Evolutionary conservation across 768 basidiomycete species (phyloP).

Genomic region (Mycena floridula): DNA sequence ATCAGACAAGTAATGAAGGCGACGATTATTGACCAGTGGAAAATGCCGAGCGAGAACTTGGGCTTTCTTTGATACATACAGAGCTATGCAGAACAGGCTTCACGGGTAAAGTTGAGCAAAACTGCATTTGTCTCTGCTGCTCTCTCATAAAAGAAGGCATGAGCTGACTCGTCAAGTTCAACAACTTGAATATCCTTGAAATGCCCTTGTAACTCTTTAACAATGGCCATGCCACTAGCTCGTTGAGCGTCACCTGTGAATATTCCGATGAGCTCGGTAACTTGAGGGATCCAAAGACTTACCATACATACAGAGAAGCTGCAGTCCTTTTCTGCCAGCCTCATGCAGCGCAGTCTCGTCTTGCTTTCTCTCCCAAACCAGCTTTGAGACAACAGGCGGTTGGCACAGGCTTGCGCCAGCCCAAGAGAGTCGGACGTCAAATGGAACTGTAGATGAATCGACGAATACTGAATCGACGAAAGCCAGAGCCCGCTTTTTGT

Average conservation of each 20-base stretch:
- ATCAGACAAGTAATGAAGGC: too few species aligned
- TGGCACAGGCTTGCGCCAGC: neutral
- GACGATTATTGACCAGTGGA: too few species aligned
- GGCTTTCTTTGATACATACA: too few species aligned
- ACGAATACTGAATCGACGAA: neutral
- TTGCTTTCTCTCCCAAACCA: neutral
- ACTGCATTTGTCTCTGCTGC: neutral
- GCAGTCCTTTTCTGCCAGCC: neutral
- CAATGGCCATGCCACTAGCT: constrained; percentile 2
- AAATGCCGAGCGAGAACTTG: too few species aligned
- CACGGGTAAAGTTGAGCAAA: constrained; percentile 1
- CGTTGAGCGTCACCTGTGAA: neutral
- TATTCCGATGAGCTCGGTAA: too few species aligned
- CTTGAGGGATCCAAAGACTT: too few species aligned
- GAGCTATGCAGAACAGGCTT: too few species aligned
- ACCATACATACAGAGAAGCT: neutral
- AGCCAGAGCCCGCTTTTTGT: neutral
- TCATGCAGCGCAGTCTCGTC: neutral
- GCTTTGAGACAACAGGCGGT: neutral
- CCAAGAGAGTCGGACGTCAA: neutral
- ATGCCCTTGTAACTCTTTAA: neutral
- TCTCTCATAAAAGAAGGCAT: constrained; percentile 1
- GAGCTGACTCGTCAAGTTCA: neutral
- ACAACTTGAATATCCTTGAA: neutral
- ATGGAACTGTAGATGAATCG: neutral